A percentile compares a stretch with the other conserved stretches of the same genome.
Conservation (phyloP, 2,329 filamentous ascomycete genomes). For the Fusarium pininemorale region DNA sequence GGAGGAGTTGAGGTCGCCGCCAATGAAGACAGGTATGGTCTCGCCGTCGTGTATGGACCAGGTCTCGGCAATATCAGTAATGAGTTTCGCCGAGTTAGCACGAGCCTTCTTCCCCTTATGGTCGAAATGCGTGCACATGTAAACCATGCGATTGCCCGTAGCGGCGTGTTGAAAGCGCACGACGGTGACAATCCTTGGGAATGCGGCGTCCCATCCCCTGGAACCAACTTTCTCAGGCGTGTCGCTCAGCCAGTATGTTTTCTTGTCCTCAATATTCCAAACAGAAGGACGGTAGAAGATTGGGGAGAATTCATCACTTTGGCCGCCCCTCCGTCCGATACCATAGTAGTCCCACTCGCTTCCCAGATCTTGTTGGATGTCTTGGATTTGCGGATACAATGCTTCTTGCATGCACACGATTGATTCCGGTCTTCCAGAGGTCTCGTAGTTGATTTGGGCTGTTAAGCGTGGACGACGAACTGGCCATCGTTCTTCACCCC, state of each 20-base stretch:
- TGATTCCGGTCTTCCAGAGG: constrained; percentile 53
- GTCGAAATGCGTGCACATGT: constrained; percentile 64
- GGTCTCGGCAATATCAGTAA: constrained; percentile 46
- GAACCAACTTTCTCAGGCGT: constrained; percentile 65
- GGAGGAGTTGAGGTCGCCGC: constrained; percentile 46
- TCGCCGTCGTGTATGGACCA: constrained; percentile 34
- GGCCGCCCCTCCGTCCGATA: constrained; percentile 67
- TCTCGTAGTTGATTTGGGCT: constrained; percentile 61
- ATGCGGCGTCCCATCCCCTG: constrained; percentile 64
- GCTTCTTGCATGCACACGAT: constrained; percentile 76
- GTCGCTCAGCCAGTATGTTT: constrained; percentile 69
- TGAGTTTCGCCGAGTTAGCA: constrained; percentile 51
- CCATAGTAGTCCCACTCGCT: constrained; percentile 62
- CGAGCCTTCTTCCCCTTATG: constrained; percentile 54
- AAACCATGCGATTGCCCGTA: constrained; percentile 52
- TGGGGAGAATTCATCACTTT: constrained; percentile 73
- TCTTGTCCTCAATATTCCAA: constrained; percentile 61
- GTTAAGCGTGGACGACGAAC: constrained; percentile 62
- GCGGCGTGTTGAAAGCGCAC: constrained; percentile 54
- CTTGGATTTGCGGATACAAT: constrained; percentile 65
- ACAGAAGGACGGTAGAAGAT: constrained; percentile 68
- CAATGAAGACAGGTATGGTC: constrained; percentile 44
- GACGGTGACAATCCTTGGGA: constrained; percentile 58
- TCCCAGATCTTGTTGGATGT: constrained; percentile 58
- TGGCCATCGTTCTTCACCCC: constrained; percentile 66